phyloP scores from a whole-genome alignment of 176 grass and related monocot species.

The maize (Zea mays) region Zm-B73-REFERENCE-NAM-5.0 NC_050098.1:196357001-196357500 shows the following conservation, averaged over 20 bases:
- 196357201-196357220: constrained; percentile 55
- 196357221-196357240: constrained; percentile 63
- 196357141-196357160: constrained; percentile 19
- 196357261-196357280: constrained; percentile 76
- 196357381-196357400: constrained; percentile 38
- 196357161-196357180: constrained; percentile 33
- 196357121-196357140: constrained; percentile 29
- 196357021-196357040: neutral
- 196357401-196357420: constrained; percentile 33
- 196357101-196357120: constrained; percentile 17
- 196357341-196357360: constrained; percentile 48
- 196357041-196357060: neutral
- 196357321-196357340: constrained; percentile 78
- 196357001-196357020: constrained; percentile 8
- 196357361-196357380: constrained; percentile 43
- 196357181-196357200: constrained; percentile 20
- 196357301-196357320: constrained; percentile 88
- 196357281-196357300: constrained; percentile 80
- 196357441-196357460: constrained; percentile 88
- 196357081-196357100: constrained; percentile 15
- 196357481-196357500: constrained; percentile 77
- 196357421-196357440: constrained; percentile 54
- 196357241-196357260: constrained; percentile 96
- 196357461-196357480: constrained; percentile 89
- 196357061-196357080: constrained; percentile 10